Evolutionary conservation across 2,329 filamentous ascomycete genomes (phyloP).

Genomic region (Aspergillus sp.): DNA sequence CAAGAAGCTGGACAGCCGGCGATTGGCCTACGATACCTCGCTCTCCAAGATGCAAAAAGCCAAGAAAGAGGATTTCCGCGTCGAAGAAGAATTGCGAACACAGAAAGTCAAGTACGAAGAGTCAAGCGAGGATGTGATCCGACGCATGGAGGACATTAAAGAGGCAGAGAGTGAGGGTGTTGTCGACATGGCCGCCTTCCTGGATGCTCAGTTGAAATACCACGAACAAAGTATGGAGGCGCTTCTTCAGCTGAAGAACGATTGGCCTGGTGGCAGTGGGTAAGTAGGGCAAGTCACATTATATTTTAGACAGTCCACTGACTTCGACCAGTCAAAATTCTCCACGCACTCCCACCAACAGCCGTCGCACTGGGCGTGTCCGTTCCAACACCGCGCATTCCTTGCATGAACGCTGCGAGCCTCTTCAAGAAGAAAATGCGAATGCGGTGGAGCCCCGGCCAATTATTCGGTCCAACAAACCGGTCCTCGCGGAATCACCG

Average conservation of each 20-base stretch:
- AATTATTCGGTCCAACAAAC: slow-evolving; percentile 43
- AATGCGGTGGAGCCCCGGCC: slow-evolving; percentile 43
- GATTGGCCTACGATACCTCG: slow-evolving; percentile 84
- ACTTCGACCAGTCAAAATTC: slow-evolving; percentile 17
- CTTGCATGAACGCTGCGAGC: slow-evolving; percentile 52
- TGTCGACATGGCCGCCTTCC: slow-evolving; percentile 66
- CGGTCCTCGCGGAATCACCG: slow-evolving; percentile 29
- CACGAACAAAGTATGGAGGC: slow-evolving; percentile 86
- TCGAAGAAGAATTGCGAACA: slow-evolving; percentile 83
- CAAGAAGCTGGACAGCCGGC: slow-evolving; percentile 86
- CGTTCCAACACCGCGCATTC: slow-evolving; percentile 58
- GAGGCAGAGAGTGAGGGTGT: slow-evolving; percentile 80
- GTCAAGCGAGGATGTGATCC: slow-evolving; percentile 79
- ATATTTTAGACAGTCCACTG: slow-evolving; percentile 4
- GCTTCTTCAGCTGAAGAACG: slow-evolving; percentile 59
- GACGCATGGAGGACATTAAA: slow-evolving; percentile 94
- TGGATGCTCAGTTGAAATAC: slow-evolving; percentile 84
- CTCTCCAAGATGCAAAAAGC: slow-evolving; percentile 85
- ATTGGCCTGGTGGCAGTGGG: slow-evolving; percentile 47
- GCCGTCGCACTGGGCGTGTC: slow-evolving; percentile 43
- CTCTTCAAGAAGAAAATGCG: slow-evolving; percentile 48
- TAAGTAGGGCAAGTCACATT: background rate
- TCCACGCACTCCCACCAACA: slow-evolving; percentile 19
- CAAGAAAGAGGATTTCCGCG: slow-evolving; percentile 85
- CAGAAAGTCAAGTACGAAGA: slow-evolving; percentile 97